A percentile compares a stretch with the other conserved stretches of the same genome.
These are phyloP conservation scores for Linderniella brevidens DNA, from an alignment of 257 asterid genomes.

Conservation along the genomic window DNA sequence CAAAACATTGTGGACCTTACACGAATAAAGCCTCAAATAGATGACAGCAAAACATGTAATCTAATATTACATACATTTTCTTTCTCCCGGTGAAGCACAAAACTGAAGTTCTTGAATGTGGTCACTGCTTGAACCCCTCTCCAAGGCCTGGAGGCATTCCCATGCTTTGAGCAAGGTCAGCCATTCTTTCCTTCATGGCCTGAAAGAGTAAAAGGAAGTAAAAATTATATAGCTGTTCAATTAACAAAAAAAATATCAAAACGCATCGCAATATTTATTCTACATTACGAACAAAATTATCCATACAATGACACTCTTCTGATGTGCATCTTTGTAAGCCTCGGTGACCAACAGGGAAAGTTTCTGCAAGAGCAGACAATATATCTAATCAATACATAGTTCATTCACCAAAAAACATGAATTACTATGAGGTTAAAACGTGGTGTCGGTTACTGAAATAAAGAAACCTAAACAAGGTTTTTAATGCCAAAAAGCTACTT, in stretches of 20 bases:
- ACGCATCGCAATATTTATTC: neutral
- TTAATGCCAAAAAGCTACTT: too few relatives aligned
- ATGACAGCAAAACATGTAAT: too few relatives aligned
- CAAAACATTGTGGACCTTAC: too few relatives aligned
- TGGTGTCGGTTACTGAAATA: too few relatives aligned
- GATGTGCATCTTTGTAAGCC: slow-evolving; percentile 90
- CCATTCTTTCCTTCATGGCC: slow-evolving; percentile 96
- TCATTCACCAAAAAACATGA: slow-evolving; percentile 2
- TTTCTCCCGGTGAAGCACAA: too few relatives aligned
- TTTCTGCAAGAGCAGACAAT: slow-evolving; percentile 20
- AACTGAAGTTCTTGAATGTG: too few relatives aligned
- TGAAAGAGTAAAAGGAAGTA: slow-evolving; percentile 7
- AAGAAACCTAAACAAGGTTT: too few relatives aligned
- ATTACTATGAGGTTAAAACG: neutral
- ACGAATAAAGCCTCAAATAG: too few relatives aligned
- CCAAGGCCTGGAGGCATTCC: slow-evolving; percentile 87
- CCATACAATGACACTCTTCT: slow-evolving; percentile 72
- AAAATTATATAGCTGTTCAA: too few relatives aligned
- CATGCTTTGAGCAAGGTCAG: slow-evolving; percentile 84
- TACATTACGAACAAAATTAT: neutral
- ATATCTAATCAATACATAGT: neutral
- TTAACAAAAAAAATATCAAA: neutral
- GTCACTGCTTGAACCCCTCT: slow-evolving; percentile 42
- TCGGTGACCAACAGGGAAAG: slow-evolving; percentile 75
- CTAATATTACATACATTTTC: too few relatives aligned